Evolutionary conservation across 306 rosid genomes (phyloP).

Genomic region (Trifolium repens): DNA sequence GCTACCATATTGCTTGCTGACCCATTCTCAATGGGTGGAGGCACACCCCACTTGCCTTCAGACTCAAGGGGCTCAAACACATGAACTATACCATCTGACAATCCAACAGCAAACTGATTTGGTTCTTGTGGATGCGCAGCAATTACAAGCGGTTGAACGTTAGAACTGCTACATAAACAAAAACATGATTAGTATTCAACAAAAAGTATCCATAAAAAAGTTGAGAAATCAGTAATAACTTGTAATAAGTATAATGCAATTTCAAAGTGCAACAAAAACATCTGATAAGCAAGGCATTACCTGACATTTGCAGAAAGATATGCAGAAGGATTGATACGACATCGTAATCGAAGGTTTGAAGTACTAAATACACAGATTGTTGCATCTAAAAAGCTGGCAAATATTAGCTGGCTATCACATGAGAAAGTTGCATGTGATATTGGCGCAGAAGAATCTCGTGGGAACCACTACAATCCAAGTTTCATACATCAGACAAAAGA

Average conservation of each 20-base stretch:
- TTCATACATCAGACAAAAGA: conserved; percentile 36
- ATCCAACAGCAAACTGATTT: conserved; percentile 86
- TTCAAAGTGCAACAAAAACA: conserved; percentile 3
- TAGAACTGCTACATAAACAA: conserved; percentile 61
- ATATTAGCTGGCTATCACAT: conserved; percentile 91
- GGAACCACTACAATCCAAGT: conserved; percentile 66
- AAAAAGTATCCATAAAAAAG: neutral
- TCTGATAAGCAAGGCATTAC: conserved; percentile 48
- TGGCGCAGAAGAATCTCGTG: conserved; percentile 81
- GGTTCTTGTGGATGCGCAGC: conserved; percentile 99
- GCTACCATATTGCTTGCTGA: conserved; percentile 73
- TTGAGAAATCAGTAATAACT: neutral
- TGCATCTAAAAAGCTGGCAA: conserved; percentile 91
- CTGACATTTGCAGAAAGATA: conserved; percentile 83
- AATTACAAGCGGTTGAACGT: conserved; percentile 78
- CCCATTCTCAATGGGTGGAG: conserved; percentile 88
- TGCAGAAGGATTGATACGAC: conserved; percentile 72
- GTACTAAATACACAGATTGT: conserved; percentile 75
- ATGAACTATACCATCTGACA: conserved; percentile 90
- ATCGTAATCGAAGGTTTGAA: conserved; percentile 74
- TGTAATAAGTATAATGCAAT: conserved; percentile 12
- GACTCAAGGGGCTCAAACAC: conserved; percentile 95
- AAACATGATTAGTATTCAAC: conserved; percentile 28
- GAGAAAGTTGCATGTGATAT: conserved; percentile 97
- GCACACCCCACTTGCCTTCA: conserved; percentile 96